phyloP scores from a whole-genome alignment of 2,329 filamentous ascomycete genomes.

The Leptosphaerulina australis region DNA sequence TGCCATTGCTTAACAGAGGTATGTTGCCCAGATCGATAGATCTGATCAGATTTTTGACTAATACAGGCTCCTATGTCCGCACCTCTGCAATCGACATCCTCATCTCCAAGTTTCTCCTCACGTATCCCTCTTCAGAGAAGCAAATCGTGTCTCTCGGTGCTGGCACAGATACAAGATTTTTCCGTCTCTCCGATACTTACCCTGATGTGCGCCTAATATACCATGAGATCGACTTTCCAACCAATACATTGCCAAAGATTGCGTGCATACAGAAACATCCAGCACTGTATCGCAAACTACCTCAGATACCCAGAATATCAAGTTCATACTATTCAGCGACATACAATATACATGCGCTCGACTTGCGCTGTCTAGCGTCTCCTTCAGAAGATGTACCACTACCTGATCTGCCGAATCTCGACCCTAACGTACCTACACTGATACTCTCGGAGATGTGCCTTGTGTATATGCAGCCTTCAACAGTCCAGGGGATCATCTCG shows the following conservation, averaged over 20 bases:
- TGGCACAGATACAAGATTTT: slow-evolving; percentile 88
- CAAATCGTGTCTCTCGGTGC: slow-evolving; percentile 94
- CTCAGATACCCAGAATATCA: slow-evolving; percentile 29
- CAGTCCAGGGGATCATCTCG: slow-evolving; percentile 67
- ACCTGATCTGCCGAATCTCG: slow-evolving; percentile 53
- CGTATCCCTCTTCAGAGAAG: slow-evolving; percentile 51
- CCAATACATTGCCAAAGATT: slow-evolving; percentile 73
- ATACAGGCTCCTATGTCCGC: slow-evolving; percentile 84
- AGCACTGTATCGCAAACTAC: slow-evolving; percentile 37
- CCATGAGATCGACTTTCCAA: slow-evolving; percentile 89
- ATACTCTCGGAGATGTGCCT: slow-evolving; percentile 95
- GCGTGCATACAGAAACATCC: slow-evolving; percentile 44
- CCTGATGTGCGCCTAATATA: slow-evolving; percentile 65
- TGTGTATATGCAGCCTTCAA: slow-evolving; percentile 75
- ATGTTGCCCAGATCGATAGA: slow-evolving; percentile 26
- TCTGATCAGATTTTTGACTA: slow-evolving; percentile 3
- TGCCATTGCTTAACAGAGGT: slow-evolving; percentile 96
- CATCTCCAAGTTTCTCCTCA: slow-evolving; percentile 71
- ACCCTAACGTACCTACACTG: slow-evolving; percentile 72
- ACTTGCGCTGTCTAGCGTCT: slow-evolving; percentile 67
- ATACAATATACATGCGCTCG: slow-evolving; percentile 64
- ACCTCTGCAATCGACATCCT: slow-evolving; percentile 82
- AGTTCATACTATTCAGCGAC: slow-evolving; percentile 56
- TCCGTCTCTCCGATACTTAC: slow-evolving; percentile 68
- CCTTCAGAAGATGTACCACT: slow-evolving; percentile 24